phyloP scores from a whole-genome alignment of 257 asterid species.

The Jacaranda mimosifolia region DNA sequence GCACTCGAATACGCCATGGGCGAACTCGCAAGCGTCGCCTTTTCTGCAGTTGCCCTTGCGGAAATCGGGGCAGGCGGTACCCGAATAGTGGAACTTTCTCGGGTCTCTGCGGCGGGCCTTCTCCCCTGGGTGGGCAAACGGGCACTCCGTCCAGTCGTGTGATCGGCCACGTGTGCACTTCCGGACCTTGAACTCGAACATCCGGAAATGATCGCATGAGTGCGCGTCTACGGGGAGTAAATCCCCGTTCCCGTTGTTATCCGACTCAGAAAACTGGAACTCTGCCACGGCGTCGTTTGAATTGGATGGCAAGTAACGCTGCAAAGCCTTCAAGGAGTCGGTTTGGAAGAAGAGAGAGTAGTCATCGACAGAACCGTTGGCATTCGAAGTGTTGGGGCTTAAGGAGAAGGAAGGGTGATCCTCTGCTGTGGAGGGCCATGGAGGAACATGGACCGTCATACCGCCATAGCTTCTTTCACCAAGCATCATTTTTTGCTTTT shows the following conservation, averaged over 20 bases:
- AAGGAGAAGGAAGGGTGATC: constrained; percentile 33
- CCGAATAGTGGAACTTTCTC: constrained; percentile 75
- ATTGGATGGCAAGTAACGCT: constrained; percentile 67
- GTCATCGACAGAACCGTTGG: constrained; percentile 49
- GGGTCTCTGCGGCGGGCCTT: constrained; percentile 95
- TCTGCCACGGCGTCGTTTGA: constrained; percentile 40
- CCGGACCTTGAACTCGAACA: constrained; percentile 81
- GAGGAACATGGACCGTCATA: constrained; percentile 58
- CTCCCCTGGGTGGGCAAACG: constrained; percentile 88
- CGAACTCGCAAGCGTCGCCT: constrained; percentile 78
- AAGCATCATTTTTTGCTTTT: constrained; percentile 48
- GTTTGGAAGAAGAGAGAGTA: constrained; percentile 46
- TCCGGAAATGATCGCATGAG: constrained; percentile 85
- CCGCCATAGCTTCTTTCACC: constrained; percentile 49
- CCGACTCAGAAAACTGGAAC: constrained; percentile 45
- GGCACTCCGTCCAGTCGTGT: constrained; percentile 97
- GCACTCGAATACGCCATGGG: constrained; percentile 90
- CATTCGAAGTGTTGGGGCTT: constrained; percentile 51
- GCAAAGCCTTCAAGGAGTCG: constrained; percentile 52
- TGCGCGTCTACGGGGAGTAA: constrained; percentile 73
- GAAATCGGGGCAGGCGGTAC: constrained; percentile 81
- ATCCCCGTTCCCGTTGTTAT: constrained; percentile 39
- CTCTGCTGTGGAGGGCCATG: constrained; percentile 62
- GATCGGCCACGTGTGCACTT: constrained; percentile 80
- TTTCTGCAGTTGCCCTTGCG: constrained; percentile 68